phyloP scores from a whole-genome alignment of 176 grass and related monocot genomes.

The maize (Zea mays) region Zm-B73-REFERENCE-NAM-5.0 NC_050100.1:190266001-190266500 shows the following conservation, averaged over 20 bases:
- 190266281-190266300: slow-evolving; percentile 54
- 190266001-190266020: slow-evolving; percentile 60
- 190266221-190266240: slow-evolving; percentile 31
- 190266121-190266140: slow-evolving; percentile 80
- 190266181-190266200: not conserved
- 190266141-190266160: not conserved
- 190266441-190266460: slow-evolving; percentile 59
- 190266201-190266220: not conserved
- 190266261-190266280: slow-evolving; percentile 48
- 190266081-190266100: slow-evolving; percentile 67
- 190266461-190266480: slow-evolving; percentile 55
- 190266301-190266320: slow-evolving; percentile 74
- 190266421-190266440: slow-evolving; percentile 69
- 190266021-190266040: slow-evolving; percentile 58
- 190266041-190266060: slow-evolving; percentile 49
- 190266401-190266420: slow-evolving; percentile 76
- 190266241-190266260: slow-evolving; percentile 84
- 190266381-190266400: slow-evolving; percentile 81
- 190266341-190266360: slow-evolving; percentile 66
- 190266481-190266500: slow-evolving; percentile 62
- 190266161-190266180: not conserved
- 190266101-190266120: slow-evolving; percentile 77
- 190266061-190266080: slow-evolving; percentile 55
- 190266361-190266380: slow-evolving; percentile 87
- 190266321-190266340: slow-evolving; percentile 83